Evolutionary conservation across 1,139 yeast genomes (phyloP), one percentile per base, ranked within the genome.

Genomic region (Blastobotrys apis): DNA sequence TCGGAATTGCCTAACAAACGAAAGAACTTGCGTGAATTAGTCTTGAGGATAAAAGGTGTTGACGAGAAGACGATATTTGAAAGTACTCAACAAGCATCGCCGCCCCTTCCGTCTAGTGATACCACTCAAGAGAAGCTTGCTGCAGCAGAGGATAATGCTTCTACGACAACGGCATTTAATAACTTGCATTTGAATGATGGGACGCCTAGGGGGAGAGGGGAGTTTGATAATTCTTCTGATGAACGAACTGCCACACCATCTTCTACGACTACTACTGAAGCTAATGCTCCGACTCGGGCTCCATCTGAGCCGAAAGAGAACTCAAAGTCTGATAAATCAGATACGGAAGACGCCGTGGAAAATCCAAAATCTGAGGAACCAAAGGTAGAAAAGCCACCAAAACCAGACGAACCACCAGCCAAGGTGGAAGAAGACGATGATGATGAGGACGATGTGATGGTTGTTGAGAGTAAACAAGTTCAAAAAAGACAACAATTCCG

Each of bases 391-490:
- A 8, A 25, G 12, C 10, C 8, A 25, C 27, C 10, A 25, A 12
- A 12, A 25, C 10, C 27, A 25, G 27, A 25, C 12, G 27, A n/a
- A n/a, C n/a, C n/a, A n/a, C n/a, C n/a, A n/a, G 27, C 27, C 10
- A 25, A 25, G n/a, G n/a, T n/a, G n/a, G 23, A 15, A 20, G 37
- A 16, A 10, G 36, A 23, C 16, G 43, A 33, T 3, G 26, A 33
- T 8, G 46, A 42, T 3, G 46, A 44, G 15, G 49, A 47, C 22
- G 50, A 47, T 23, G 23, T 41, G 19, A 44, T 42, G 31, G 33
- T 47, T 21, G 37, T 44, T 30, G 48, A 47, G 25, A 35, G 44
- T 33, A 37, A 41, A 21, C 27, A 29, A 4, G 43, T 41, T 15
- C 41, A 19, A 20, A n/a, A 23, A n/a, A 33, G 25, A 15, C 25